These are phyloP conservation scores for Pichia sp. DNA, from an alignment of 1,139 yeast genomes.

Conservation along the genomic window DNA sequence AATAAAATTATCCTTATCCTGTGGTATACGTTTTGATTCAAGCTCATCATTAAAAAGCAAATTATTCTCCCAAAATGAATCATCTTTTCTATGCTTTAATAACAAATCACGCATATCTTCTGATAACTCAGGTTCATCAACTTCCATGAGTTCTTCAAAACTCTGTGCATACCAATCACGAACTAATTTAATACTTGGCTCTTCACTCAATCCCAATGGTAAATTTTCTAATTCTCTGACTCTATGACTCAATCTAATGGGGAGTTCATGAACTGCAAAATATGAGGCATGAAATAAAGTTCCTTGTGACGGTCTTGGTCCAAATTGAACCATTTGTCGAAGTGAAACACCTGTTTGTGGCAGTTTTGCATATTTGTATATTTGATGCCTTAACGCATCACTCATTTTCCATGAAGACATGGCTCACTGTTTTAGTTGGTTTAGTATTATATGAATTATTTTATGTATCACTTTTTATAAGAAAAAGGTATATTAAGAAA, in stretches of 20 bases:
- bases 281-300: conserved; percentile 78
- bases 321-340: conserved; percentile 91
- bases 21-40: neutral
- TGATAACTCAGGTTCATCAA: conserved; percentile 43
- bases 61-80: conserved; percentile 3
- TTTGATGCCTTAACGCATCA: conserved; percentile 25
- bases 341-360: conserved; percentile 83
- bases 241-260: conserved; percentile 78
- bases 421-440: neutral
- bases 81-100: conserved; percentile 10
- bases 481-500: too few relatives aligned
- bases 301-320: conserved; percentile 71
- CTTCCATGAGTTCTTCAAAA: conserved; percentile 68
- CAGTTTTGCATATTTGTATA: conserved; percentile 54
- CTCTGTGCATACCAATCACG: conserved; percentile 90
- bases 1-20: conserved; percentile 9
- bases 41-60: neutral
- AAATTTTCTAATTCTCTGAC: conserved; percentile 79
- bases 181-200: conserved; percentile 73
- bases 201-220: conserved; percentile 66
- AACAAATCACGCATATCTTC: conserved; percentile 10
- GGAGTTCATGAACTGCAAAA: conserved; percentile 81
- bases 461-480: too few relatives aligned
- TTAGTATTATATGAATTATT: too few relatives aligned
- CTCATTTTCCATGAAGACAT: conserved; percentile 28